Evolutionary conservation across 176 grass and related monocot species (phyloP), one percentile per base, ranked within the genome.

Genomic region (Dactylis glomerata): DNA sequence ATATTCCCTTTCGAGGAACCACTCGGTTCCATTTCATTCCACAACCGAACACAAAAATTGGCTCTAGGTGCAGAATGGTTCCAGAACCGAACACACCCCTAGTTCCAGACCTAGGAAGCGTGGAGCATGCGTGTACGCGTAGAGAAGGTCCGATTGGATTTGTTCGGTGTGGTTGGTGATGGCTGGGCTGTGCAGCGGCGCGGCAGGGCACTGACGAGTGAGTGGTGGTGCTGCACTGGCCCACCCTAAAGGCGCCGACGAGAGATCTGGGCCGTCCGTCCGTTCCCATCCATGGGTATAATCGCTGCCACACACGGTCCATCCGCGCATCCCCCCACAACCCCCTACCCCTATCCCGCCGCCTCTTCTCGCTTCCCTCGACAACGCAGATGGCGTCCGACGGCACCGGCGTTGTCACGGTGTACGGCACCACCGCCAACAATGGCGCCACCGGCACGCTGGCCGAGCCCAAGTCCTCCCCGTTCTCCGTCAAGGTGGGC

Each of bases 331-430:
- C 10, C n/a, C n/a, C n/a, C 44, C 46, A 32, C 10, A 26, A 1
- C 19, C 24, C 73, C 46, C 68, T 50, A 22, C 1, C 58, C 42
- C 28, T 23, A 14, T 20, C 20, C 32, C 19, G 6, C 54, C 54
- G 19, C 33, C 79, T 49, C 79, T 3, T 15, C 24, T 46, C 64
- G 33, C 64, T 5, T 15, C 26, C 23, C 38, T 23, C 51, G 32
- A 27, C 6, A 34, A 30, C 46, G 6, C 33, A 70, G 5, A 91
- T 91, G 85, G 77, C 78, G 24, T 88, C 83, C 14, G 76, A 73
- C 63, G 70, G 83, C 36, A 92, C 74, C 78, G 93, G 93, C 79
- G 93, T 95, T 63, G 93, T 95, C 4, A 86, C 93, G 0, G 69
- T 95, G 13, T 92, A 95, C 71, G 89, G 81, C 23, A 33, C 46